Evolutionary conservation across 257 asterid species (phyloP), one percentile per base, ranked within the genome.

Genomic region (Gentiana straminea): DNA sequence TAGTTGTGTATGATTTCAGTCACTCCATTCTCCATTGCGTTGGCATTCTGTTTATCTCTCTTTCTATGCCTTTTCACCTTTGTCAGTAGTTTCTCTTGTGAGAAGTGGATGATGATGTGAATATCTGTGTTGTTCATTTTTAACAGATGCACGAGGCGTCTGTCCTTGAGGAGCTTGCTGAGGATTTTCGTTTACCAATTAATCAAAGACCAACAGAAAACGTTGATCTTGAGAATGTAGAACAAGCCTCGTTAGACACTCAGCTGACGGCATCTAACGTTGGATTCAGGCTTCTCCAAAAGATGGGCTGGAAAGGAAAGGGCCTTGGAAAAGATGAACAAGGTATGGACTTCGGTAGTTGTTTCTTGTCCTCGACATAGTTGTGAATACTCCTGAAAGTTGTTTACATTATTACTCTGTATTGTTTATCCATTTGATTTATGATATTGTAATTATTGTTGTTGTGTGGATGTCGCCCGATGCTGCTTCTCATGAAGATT

Each of bases 291-390:
- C 98, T 92, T 68, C 93, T 92, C 35, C 98, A 92, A 69, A 92
- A 85, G 83, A 92, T 92, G 98, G 98, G 98, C 51, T 92, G 98
- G 98, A 92, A 84, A 75, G 98, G 98, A 51, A 88, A 88, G 73
- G 98, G 98, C 54, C 90, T 92, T 54, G 98, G 98, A 64, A 92
- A 87, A 76, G 72, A 92, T 65, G 98, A 92, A 68, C 98, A 87
- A 83, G 98, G 98, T 92, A 69, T 34, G 60, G 55, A 35, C 15
- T 58, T 37, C 53, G 35, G 49, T 61, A 41, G 46, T 5, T 10
- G 46, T 41, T 41, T 10, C 9, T 41, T 4, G 9, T 7, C 10
- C 46, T 5, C 9, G 5, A 41, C 9, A 3, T 41, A 2, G 2
- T 41, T 41, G 12, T 41, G 46, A 41, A 5, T 41, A 41, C 5